Evolutionary conservation across 352 stramenopile genomes (phyloP), one percentile per base, ranked within the genome.

Genomic region (Phytopythium oedochilum): DNA sequence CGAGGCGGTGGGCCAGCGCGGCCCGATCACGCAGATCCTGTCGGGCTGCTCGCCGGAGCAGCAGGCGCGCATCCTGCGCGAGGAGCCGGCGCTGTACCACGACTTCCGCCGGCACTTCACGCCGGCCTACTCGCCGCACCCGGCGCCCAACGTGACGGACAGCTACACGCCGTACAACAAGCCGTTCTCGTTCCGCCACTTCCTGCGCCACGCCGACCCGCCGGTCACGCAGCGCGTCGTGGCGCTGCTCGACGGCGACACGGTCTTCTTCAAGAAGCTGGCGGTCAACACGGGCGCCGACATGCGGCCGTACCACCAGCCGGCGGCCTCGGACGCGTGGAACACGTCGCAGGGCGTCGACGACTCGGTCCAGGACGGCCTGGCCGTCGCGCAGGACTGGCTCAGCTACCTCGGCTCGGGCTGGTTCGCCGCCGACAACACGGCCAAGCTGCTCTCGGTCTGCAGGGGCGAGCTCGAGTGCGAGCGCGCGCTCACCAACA

Each of bases 111-210:
- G 68, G 35, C 73, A 84, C 48, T 81, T 84, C 54, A 75, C 71
- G 38, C 75, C 75, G 12, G 63, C 53, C 6, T 86, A 75, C 59
- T 70, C 63, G 6, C 70, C 63, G 22, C 65, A 81, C 22, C 73
- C 75, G 10, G 49, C 48, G 31, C 63, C 63, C 17, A 67, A 66
- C 39, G 52, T 80, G n/a, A 61, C 64, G 25, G 72, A 86, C 59
- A 2, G 55, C 18, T 86, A 82, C 60, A 67, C 60, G 20, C 70
- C 73, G 28, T 83, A 82, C 63, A 83, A 82, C 59, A 85, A 85
- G 40, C 71, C 75, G 25, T 83, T 75, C 48, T 55, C 60, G 26
- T 56, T 88, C 20, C 68, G 71, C 23, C 70, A 86, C 60, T 88
- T 74, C 49, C 55, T 86, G 9, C 43, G 56, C 29, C 64, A 85